phyloP scores from a whole-genome alignment of 257 asterid species.

The Thymus quinquecostatus region DNA sequence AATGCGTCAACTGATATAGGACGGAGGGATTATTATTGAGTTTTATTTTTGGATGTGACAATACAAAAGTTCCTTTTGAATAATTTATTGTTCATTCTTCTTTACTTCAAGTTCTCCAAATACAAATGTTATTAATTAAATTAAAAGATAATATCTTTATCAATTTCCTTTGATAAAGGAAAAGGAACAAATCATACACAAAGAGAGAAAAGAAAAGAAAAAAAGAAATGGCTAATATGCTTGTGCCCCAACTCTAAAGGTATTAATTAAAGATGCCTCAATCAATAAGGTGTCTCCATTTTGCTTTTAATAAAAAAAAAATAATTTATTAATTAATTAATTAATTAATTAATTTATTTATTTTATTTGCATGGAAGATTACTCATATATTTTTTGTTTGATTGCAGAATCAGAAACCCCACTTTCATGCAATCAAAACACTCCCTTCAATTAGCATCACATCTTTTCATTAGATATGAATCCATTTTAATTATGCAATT shows the following conservation, averaged over 20 bases:
- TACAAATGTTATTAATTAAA: no score
- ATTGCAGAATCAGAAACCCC: conserved; percentile 57
- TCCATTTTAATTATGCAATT: background rate
- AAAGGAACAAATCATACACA: conserved; percentile 15
- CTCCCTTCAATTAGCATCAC: conserved; percentile 40
- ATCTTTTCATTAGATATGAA: conserved; percentile 12
- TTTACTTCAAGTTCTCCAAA: background rate
- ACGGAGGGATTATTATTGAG: no score
- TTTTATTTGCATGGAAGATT: conserved; percentile 27
- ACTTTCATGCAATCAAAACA: conserved; percentile 49
- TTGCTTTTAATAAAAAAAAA: conserved; percentile 7
- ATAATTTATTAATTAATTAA: conserved; percentile 1
- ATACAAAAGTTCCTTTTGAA: no score
- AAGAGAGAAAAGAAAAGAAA: background rate
- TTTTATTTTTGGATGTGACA: no score
- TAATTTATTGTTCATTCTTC: background rate
- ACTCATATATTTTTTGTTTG: conserved; percentile 41
- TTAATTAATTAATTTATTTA: no score
- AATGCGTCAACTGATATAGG: no score
- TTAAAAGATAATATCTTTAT: no score
- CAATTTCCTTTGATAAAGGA: no score
- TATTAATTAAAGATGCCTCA: conserved; percentile 32
- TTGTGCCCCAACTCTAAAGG: conserved; percentile 26
- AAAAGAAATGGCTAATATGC: conserved; percentile 23
- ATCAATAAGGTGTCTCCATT: conserved; percentile 30